Evolutionary conservation across 2,329 filamentous ascomycete genomes (phyloP).

Genomic region (Phialemoniopsis sp.): DNA sequence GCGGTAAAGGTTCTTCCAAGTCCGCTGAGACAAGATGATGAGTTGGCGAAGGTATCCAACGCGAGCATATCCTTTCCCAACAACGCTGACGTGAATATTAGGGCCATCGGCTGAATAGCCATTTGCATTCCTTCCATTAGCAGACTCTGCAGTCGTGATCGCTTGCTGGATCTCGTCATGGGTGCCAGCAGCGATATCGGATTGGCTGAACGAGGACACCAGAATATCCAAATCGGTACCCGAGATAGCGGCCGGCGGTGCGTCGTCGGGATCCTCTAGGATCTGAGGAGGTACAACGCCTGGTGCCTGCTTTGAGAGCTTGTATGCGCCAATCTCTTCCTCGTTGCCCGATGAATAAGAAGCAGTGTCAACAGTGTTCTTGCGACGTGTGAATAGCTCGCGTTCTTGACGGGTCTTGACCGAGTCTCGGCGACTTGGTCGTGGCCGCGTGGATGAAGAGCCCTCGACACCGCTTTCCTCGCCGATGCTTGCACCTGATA

Average conservation of each 20-base stretch:
- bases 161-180: constrained; percentile 75
- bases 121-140: constrained; percentile 62
- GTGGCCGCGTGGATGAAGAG: constrained; percentile 59
- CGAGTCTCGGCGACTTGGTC: constrained; percentile 70
- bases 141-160: constrained; percentile 57
- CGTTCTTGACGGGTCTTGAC: constrained; percentile 83
- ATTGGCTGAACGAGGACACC: constrained; percentile 70
- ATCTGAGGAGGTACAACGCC: constrained; percentile 48
- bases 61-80: constrained; percentile 78
- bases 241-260: constrained; percentile 54
- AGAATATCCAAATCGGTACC: constrained; percentile 80
- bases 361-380: constrained; percentile 58
- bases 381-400: constrained; percentile 83
- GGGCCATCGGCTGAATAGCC: constrained; percentile 39
- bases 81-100: constrained; percentile 50
- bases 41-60: constrained; percentile 81
- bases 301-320: constrained; percentile 41
- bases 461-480: constrained; percentile 61
- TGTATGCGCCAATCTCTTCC: constrained; percentile 46
- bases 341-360: constrained; percentile 53
- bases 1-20: constrained; percentile 95
- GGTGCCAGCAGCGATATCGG: constrained; percentile 70
- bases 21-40: constrained; percentile 80
- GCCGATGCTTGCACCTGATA: constrained; percentile 70
- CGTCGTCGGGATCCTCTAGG: constrained; percentile 65